Conservation (phyloP, 352 stramenopile species). For the Phytophthora pseudosyringae region DNA sequence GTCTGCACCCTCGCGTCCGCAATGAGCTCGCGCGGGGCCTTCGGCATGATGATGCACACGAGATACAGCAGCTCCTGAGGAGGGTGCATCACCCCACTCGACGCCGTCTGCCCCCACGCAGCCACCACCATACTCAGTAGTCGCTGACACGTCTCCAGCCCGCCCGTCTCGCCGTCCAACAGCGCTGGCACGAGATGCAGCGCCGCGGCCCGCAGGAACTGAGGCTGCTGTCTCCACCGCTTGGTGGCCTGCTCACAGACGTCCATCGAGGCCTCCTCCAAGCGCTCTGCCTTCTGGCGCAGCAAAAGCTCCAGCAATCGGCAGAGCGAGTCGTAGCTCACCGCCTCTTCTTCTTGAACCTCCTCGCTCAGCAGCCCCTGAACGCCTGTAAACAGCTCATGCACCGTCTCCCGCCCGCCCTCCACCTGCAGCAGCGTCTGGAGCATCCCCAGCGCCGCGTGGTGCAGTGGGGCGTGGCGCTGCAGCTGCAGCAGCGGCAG, state of each 20-base stretch:
- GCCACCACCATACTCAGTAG: constrained; percentile 32
- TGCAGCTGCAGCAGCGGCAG: constrained; percentile 39
- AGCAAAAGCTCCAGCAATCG: constrained; percentile 53
- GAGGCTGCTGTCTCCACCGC: constrained; percentile 42
- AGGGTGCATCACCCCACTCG: constrained; percentile 27
- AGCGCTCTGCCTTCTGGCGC: constrained; percentile 15
- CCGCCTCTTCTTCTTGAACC: constrained; percentile 3
- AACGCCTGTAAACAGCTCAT: constrained; percentile 9
- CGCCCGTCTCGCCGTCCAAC: constrained; percentile 21
- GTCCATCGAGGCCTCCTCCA: constrained; percentile 28
- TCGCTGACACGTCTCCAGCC: constrained; percentile 4
- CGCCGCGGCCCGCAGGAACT: constrained; percentile 53
- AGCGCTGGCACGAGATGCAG: constrained; percentile 57
- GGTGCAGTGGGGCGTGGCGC: constrained; percentile 36
- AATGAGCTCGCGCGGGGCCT: constrained; percentile 50
- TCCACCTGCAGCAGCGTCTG: constrained; percentile 27
- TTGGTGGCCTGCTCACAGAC: constrained; percentile 53
- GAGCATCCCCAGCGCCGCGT: constrained; percentile 34
- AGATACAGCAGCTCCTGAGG: constrained; percentile 66
- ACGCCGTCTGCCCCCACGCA: constrained; percentile 27
- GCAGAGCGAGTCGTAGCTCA: constrained; percentile 60
- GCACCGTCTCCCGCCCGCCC: not conserved
- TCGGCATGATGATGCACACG: constrained; percentile 62
- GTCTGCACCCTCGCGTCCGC: constrained; percentile 44
- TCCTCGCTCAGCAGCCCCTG: constrained; percentile 19